Conservation (phyloP, 2,329 filamentous ascomycete genomes). For the Pyrenochaeta sp. region DNA sequence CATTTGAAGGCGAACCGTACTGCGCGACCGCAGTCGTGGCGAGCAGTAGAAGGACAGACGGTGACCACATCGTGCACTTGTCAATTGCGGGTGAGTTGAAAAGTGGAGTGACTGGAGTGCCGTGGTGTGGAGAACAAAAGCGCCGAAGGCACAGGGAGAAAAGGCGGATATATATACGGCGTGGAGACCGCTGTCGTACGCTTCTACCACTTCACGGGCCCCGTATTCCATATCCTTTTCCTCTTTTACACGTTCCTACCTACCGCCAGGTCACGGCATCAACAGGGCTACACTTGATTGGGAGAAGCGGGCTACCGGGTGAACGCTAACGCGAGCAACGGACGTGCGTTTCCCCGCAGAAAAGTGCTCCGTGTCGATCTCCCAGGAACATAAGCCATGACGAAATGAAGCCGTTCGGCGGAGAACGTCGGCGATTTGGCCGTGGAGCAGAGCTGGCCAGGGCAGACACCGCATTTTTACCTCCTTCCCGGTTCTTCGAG, state of each 20-base stretch:
- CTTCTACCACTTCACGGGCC: conserved; percentile 20
- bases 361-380: conserved; percentile 25
- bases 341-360: conserved; percentile 37
- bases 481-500: too few relatives aligned
- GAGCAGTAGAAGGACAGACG: conserved; percentile 30
- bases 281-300: conserved; percentile 18
- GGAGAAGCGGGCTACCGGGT: conserved; percentile 22
- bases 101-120: conserved; percentile 23
- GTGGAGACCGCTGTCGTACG: conserved; percentile 20
- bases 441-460: too few relatives aligned
- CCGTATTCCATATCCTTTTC: conserved; percentile 28
- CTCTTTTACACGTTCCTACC: conserved; percentile 15
- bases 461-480: too few relatives aligned
- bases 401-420: conserved; percentile 11
- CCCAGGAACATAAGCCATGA: conserved; percentile 37
- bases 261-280: conserved; percentile 9
- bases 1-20: conserved; percentile 15
- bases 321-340: conserved; percentile 13
- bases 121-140: conserved; percentile 19
- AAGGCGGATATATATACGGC: conserved; percentile 24
- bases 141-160: conserved; percentile 11
- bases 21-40: conserved; percentile 38
- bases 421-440: background rate
- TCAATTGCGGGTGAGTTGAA: conserved; percentile 21
- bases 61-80: conserved; percentile 37